phyloP scores from a whole-genome alignment of 768 basidiomycete species.

The Candolleomyces aberdarensis region DNA sequence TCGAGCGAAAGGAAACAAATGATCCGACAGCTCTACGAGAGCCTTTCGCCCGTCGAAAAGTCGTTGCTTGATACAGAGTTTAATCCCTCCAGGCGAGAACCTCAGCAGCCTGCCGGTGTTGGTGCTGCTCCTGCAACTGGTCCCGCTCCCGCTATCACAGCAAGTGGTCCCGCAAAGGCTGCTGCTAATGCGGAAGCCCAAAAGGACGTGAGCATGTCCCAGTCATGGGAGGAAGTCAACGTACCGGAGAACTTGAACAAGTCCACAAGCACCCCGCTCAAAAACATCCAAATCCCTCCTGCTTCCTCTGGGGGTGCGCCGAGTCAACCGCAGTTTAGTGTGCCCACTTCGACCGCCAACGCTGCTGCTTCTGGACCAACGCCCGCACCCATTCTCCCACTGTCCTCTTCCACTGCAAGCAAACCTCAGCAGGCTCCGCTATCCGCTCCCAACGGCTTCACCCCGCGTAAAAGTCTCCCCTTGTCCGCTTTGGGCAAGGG shows the following conservation, averaged over 20 bases:
- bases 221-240: constrained; percentile 64
- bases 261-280: constrained; percentile 20
- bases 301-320: constrained; percentile 21
- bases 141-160: no score
- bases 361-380: constrained; percentile 2
- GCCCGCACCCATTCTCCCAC: constrained; percentile 21
- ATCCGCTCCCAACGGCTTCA: constrained; percentile 16
- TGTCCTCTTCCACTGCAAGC: constrained; percentile 3
- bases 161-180: background rate
- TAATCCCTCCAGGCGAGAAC: constrained; percentile 17
- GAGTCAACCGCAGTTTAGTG: constrained; percentile 35
- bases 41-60: constrained; percentile 63
- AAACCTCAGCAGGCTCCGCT: constrained; percentile 4
- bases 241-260: constrained; percentile 24
- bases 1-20: constrained; percentile 61
- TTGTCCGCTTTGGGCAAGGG: constrained; percentile 13
- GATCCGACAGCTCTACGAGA: constrained; percentile 65
- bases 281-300: constrained; percentile 21
- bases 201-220: constrained; percentile 35
- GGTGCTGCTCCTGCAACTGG: no score
- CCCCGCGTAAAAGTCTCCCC: constrained; percentile 29
- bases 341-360: constrained; percentile 14
- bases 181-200: background rate
- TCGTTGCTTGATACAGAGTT: constrained; percentile 60
- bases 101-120: no score